Evolutionary conservation across 768 basidiomycete species (phyloP), one percentile per base, ranked within the genome.

Genomic region (Lentinula sp.): DNA sequence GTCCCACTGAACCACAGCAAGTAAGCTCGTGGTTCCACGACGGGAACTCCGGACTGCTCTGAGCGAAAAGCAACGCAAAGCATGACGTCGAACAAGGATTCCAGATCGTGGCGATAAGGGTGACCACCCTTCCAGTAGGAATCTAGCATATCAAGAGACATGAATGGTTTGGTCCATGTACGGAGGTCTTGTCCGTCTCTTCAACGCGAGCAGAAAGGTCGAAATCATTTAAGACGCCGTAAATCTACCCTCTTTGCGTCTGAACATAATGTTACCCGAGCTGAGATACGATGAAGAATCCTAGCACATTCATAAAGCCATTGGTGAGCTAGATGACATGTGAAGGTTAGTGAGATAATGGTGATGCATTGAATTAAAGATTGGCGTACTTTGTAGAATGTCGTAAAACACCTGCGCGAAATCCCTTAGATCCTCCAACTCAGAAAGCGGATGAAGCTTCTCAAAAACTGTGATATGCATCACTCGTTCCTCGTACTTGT

Each of bases 221-320:
- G 20, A 62, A 62, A 42, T 64, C 63, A 41, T 62, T 62, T 0
- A 64, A 20, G 9, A 64, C 64, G 50, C 62, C 58, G 32, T 60
- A 59, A 33, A 52, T 36, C 35, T 64, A 59, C 57, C 41, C 51
- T 69, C 52, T 41, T 35, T n/a, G 4, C 64, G 57, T 48, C 64
- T 13, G 51, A 52, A 16, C 64, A 65, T 64, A 33, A 66, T 51
- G 28, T 66, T 66, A 9, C 41, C 55, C 0, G 43, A 23, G 37
- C 65, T 65, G 33, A 66, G 58, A 43, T 66, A 28, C 61, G 61
- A 59, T 66, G 65, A 12, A 62, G 56, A 35, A 65, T 65, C 1
- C 48, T n/a, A 28, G 37, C 39, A 15, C 55, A 13, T 28, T 64
- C 51, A 45, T 60, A 60, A 4, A 60, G 50, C 63, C 46, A 51